Evolutionary conservation across 2,329 filamentous ascomycete genomes (phyloP), one percentile per base, ranked within the genome.

Genomic region (Aspergillus udagawae): DNA sequence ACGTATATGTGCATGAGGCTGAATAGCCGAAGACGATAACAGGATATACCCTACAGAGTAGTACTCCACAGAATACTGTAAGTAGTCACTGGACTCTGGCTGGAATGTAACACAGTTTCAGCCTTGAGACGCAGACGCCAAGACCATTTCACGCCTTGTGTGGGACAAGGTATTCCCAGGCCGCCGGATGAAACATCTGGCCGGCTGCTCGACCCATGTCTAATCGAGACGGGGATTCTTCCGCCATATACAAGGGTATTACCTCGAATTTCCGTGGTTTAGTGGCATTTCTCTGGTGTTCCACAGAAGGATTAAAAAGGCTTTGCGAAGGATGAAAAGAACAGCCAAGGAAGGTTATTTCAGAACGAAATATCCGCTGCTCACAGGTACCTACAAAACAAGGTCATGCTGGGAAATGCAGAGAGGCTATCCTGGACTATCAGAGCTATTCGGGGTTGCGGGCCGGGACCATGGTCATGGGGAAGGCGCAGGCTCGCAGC

Each of bases 161-260:
- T 47, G 44, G 5, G 44, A 47, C 44, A 47, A 47, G 44, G 27
- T 7, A 47, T 56, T 60, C 48, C 60, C 55, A 62, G 53, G 25
- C 50, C 17, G 44, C 51, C 51, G 57, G 58, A 60, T 62, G 58
- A 60, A 60, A 62, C 58, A 55, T 38, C 38, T 53, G 48, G n/a
- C 14, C 35, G 52, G 14, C 28, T 14, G 44, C 29, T 35, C 14
- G 44, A 51, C 44, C 51, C 51, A 52, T 25, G 25, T 48, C 50
- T 38, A 32, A 49, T 47, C 41, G 12, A 6, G 56, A 44, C 9
- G 14, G 53, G 49, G 27, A 58, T 3, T 6, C 32, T 38, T 38
- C 32, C 32, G 32, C 32, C 17, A 38, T 17, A 32, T 32, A 32
- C 4, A 32, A 12, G 29, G 14, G 1, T 32, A 14, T 14, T 14